Evolutionary conservation across 371 early-diverging fungal species (phyloP).

Genomic region (Choanephora cucurbitarum): DNA sequence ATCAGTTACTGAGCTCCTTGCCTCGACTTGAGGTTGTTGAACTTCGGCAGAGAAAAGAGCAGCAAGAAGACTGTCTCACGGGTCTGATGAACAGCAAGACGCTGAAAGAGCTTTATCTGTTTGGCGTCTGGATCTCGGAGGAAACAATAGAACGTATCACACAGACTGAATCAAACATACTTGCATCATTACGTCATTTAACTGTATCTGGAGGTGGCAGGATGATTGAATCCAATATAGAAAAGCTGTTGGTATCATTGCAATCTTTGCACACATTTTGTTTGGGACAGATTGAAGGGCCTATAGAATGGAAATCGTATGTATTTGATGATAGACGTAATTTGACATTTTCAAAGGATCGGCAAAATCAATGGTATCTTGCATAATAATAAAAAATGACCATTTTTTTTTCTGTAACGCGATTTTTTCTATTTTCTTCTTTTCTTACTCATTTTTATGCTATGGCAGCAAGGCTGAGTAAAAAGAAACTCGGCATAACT

Average conservation of each 20-base stretch:
- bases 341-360: neutral
- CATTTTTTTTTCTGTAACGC: too few species aligned
- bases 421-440: too few species aligned
- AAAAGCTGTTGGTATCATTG: neutral
- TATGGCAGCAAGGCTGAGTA: neutral
- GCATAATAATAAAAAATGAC: too few species aligned
- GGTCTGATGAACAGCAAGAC: neutral
- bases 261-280: neutral
- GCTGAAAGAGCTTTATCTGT: neutral
- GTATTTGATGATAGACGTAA: neutral
- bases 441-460: neutral
- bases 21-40: neutral
- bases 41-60: neutral
- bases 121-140: neutral
- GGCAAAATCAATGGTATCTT: neutral
- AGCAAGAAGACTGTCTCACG: neutral
- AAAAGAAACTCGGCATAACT: constrained; percentile 5
- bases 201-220: neutral
- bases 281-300: neutral
- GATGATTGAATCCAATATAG: neutral
- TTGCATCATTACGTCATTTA: neutral
- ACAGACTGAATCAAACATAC: neutral
- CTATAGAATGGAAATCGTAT: neutral
- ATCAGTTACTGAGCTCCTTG: neutral
- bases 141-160: neutral